These are phyloP conservation scores for Hypoxylon sp. DNA, from an alignment of 2,329 filamentous ascomycete genomes.

Conservation along the genomic window DNA sequence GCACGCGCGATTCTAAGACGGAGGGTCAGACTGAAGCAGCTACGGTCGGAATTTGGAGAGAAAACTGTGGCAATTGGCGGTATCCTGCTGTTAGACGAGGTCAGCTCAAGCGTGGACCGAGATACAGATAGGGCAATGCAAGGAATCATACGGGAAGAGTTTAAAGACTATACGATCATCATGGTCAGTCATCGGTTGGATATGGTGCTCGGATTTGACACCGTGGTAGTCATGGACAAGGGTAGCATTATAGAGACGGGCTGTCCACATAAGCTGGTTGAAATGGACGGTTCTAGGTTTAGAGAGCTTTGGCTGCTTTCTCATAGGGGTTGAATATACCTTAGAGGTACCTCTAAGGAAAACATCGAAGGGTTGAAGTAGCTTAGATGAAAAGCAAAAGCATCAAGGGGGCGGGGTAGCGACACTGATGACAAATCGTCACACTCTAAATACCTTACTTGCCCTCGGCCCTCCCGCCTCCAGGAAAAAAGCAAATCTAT, in stretches of 20 bases:
- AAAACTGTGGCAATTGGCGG: constrained; percentile 39
- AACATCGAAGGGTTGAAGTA: no score
- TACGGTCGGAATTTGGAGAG: constrained; percentile 28
- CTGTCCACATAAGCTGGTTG: constrained; percentile 7
- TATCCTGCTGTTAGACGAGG: constrained; percentile 53
- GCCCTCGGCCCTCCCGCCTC: no score
- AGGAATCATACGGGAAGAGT: constrained; percentile 47
- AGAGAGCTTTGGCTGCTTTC: constrained; percentile 17
- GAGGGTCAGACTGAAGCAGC: constrained; percentile 36
- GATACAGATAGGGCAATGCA: constrained; percentile 51
- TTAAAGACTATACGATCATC: constrained; percentile 63
- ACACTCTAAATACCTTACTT: neutral
- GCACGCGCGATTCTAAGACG: constrained; percentile 50
- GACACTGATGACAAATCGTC: neutral
- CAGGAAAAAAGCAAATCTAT: no score
- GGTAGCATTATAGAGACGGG: constrained; percentile 60
- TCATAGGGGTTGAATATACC: constrained; percentile 8
- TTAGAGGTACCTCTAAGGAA: no score
- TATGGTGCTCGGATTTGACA: constrained; percentile 65
- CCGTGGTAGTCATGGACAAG: constrained; percentile 63
- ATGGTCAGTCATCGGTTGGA: constrained; percentile 54
- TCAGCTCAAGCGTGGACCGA: constrained; percentile 53
- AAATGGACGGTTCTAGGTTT: constrained; percentile 20
- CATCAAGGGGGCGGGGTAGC: neutral
- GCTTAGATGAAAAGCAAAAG: neutral